Conservation (phyloP, 345 rosid genomes). For the Hibiscus tridactylites region DNA sequence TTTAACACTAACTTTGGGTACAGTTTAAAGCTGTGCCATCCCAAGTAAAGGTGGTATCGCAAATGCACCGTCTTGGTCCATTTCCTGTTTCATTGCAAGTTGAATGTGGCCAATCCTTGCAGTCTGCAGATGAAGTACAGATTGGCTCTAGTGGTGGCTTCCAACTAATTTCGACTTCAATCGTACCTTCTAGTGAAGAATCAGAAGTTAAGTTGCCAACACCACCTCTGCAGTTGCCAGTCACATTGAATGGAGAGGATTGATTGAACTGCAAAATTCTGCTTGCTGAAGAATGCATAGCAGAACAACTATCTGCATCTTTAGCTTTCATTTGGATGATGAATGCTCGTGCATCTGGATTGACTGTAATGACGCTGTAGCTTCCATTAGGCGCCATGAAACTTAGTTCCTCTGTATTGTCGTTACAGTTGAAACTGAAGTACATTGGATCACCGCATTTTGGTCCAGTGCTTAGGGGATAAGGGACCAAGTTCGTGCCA, state of each 20-base stretch:
- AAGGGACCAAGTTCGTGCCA: slow-evolving; percentile 5
- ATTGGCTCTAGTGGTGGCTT: slow-evolving; percentile 2
- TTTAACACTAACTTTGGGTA: slow-evolving; percentile 5
- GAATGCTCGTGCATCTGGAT: neutral
- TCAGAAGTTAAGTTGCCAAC: neutral
- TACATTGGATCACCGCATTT: slow-evolving; percentile 10
- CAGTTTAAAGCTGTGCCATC: slow-evolving; percentile 9
- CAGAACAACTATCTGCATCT: neutral
- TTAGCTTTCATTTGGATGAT: neutral
- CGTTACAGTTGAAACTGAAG: neutral
- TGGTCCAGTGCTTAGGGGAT: slow-evolving; percentile 1
- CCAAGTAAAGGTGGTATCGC: slow-evolving; percentile 6
- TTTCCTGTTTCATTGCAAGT: neutral
- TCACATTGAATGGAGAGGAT: slow-evolving; percentile 10
- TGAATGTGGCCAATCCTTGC: slow-evolving; percentile 19
- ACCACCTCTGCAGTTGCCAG: neutral
- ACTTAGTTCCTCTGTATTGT: neutral
- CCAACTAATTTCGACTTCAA: slow-evolving; percentile 10
- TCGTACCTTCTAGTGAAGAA: slow-evolving; percentile 1
- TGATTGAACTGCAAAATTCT: slow-evolving; percentile 6
- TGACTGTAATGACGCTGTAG: neutral
- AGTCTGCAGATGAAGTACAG: slow-evolving; percentile 10
- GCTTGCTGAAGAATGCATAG: neutral
- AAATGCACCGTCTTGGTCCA: slow-evolving; percentile 10
- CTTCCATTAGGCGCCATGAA: neutral